phyloP scores from a whole-genome alignment of 2,329 filamentous ascomycete genomes.

The Fusarium austroafricanum region DNA sequence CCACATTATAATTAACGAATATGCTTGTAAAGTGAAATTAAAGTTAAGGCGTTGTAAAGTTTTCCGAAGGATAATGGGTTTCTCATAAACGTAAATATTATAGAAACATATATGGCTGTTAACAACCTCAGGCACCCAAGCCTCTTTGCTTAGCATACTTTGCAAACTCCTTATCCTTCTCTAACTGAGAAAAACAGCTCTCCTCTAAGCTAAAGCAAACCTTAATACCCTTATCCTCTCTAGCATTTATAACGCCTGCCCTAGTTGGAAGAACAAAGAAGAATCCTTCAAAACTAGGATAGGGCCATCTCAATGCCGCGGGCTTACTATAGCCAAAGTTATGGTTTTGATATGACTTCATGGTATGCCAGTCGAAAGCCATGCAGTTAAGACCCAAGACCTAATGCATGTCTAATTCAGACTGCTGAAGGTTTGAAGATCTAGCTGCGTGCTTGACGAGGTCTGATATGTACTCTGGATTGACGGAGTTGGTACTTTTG shows the following conservation, averaged over 20 bases:
- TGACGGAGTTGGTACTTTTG: slow-evolving; percentile 13
- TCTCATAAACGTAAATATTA: no score
- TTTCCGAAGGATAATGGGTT: no score
- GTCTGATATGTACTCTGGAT: not conserved
- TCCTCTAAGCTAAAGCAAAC: slow-evolving; percentile 19
- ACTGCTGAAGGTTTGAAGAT: not conserved
- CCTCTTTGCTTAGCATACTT: slow-evolving; percentile 5
- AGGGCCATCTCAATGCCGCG: slow-evolving; percentile 8
- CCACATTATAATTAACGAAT: no score
- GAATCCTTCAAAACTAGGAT: slow-evolving; percentile 17
- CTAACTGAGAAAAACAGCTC: not conserved
- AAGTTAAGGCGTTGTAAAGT: no score
- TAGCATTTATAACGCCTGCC: not conserved
- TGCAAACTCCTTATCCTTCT: slow-evolving; percentile 8
- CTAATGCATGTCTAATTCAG: slow-evolving; percentile 7
- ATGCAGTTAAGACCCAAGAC: slow-evolving; percentile 3
- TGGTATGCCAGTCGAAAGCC: slow-evolving; percentile 23
- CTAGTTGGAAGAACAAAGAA: slow-evolving; percentile 15
- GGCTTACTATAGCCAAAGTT: slow-evolving; percentile 26
- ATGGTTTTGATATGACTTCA: slow-evolving; percentile 15
- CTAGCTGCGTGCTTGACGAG: slow-evolving; percentile 12
- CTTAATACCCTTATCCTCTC: slow-evolving; percentile 14
- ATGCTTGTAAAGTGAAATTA: no score
- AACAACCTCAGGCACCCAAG: not conserved
- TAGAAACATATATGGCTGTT: no score